A percentile compares a stretch with the other conserved stretches of the same genome.
Conservation (phyloP, 768 basidiomycete genomes). For the Hericium rajendrae region DNA sequence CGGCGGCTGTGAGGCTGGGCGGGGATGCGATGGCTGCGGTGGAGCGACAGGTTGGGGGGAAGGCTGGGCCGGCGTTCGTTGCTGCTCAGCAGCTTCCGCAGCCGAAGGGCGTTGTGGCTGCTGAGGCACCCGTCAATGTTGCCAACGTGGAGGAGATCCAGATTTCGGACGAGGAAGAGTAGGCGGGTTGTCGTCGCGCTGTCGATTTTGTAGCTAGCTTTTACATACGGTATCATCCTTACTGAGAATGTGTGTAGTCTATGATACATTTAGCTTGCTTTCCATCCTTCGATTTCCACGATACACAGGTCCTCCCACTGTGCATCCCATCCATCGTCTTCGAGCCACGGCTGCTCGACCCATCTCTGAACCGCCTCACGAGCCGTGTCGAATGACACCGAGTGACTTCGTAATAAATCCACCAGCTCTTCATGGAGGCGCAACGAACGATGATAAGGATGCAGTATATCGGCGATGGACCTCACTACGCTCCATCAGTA, state of each 20-base stretch:
- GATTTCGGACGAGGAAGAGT: constrained; percentile 77
- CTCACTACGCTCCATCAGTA: constrained; percentile 30
- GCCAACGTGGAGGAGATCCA: constrained; percentile 79
- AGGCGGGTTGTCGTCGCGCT: constrained; percentile 8
- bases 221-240: neutral
- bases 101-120: constrained; percentile 27
- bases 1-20: constrained; percentile 12
- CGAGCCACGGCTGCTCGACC: constrained; percentile 59
- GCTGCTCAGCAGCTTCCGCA: constrained; percentile 51
- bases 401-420: constrained; percentile 51
- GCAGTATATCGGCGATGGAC: constrained; percentile 43
- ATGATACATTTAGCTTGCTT: constrained; percentile 10
- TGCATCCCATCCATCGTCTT: constrained; percentile 59
- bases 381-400: constrained; percentile 60
- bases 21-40: constrained; percentile 83
- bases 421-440: constrained; percentile 45
- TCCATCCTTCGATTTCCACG: constrained; percentile 71
- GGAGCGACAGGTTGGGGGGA: constrained; percentile 49
- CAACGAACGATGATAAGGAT: constrained; percentile 61
- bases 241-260: neutral
- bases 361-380: constrained; percentile 53
- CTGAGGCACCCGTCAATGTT: constrained; percentile 21
- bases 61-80: constrained; percentile 62
- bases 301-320: constrained; percentile 73
- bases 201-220: too few relatives aligned